Conservation (phyloP, 345 rosid species). For the Noccaea bulbosa region DNA sequence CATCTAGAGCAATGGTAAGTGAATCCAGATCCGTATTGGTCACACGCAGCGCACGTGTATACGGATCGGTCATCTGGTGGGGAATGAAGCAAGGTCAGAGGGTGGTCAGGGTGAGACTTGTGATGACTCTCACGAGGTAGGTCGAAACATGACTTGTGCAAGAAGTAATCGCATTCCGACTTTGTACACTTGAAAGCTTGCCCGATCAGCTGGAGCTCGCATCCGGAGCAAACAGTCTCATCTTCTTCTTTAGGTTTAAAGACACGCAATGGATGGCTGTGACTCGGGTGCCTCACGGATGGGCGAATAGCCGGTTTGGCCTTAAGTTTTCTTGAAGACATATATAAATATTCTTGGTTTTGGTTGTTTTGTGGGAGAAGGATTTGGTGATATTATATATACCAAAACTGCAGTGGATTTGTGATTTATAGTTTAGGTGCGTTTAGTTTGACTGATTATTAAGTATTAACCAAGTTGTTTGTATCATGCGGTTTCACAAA, state of each 20-base stretch:
- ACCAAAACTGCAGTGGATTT: background rate
- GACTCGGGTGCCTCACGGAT: constrained; percentile 34
- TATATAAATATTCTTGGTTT: background rate
- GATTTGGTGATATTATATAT: constrained; percentile 11
- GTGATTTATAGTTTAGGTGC: background rate
- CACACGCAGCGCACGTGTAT: constrained; percentile 33
- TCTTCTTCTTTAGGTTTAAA: constrained; percentile 15
- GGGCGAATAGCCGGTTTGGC: constrained; percentile 17
- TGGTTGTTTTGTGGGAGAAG: constrained; percentile 3
- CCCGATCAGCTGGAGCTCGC: constrained; percentile 34
- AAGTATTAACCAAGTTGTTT: constrained; percentile 9
- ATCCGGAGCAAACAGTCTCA: constrained; percentile 28
- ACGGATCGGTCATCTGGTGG: constrained; percentile 13
- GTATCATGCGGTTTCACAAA: background rate
- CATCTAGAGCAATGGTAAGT: constrained; percentile 32
- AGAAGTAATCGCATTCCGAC: constrained; percentile 33
- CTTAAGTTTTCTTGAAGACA: constrained; percentile 28
- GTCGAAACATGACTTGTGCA: constrained; percentile 43
- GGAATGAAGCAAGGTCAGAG: constrained; percentile 31
- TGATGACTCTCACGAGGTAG: constrained; percentile 23
- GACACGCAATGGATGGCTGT: constrained; percentile 28
- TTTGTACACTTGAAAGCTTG: constrained; percentile 37
- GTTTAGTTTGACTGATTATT: background rate
- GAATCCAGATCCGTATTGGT: constrained; percentile 30
- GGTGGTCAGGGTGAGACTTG: constrained; percentile 32